These are phyloP conservation scores for Canariomyces notabilis DNA, from an alignment of 2,329 filamentous ascomycete genomes.

Conservation along the genomic window DNA sequence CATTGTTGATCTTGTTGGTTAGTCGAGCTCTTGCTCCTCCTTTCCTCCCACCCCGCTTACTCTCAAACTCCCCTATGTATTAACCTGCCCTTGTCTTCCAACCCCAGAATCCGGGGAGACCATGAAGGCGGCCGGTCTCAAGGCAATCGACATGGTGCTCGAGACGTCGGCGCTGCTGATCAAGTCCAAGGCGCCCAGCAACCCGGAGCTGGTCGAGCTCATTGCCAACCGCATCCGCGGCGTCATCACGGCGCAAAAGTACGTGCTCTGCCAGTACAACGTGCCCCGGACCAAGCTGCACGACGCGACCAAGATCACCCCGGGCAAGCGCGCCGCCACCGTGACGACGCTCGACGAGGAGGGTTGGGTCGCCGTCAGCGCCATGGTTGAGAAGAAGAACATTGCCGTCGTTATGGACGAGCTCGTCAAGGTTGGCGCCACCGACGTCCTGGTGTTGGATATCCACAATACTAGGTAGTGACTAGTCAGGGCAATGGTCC, in stretches of 20 bases:
- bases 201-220: constrained; percentile 73
- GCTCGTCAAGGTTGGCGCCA: constrained; percentile 68
- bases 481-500: constrained; percentile 4
- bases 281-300: constrained; percentile 65
- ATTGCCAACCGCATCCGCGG: constrained; percentile 84
- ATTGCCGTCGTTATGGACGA: constrained; percentile 86
- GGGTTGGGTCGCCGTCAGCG: constrained; percentile 89
- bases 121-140: constrained; percentile 91
- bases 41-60: not conserved
- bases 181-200: constrained; percentile 78
- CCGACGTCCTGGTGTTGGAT: constrained; percentile 78
- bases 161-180: constrained; percentile 85
- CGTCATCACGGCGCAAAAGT: constrained; percentile 92
- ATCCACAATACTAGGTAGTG: constrained; percentile 62
- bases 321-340: constrained; percentile 89
- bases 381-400: constrained; percentile 86
- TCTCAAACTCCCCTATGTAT: not conserved
- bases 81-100: too few species aligned
- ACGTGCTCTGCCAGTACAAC: constrained; percentile 96
- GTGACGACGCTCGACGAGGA: constrained; percentile 83
- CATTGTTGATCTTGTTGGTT: constrained; percentile 94
- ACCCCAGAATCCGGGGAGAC: constrained; percentile 90
- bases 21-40: constrained; percentile 34
- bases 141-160: constrained; percentile 89
- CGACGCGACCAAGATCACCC: constrained; percentile 71